These are phyloP conservation scores for Wallacemonas rigidus DNA, from an alignment of 208 protist genomes.

Conservation along the genomic window DNA sequence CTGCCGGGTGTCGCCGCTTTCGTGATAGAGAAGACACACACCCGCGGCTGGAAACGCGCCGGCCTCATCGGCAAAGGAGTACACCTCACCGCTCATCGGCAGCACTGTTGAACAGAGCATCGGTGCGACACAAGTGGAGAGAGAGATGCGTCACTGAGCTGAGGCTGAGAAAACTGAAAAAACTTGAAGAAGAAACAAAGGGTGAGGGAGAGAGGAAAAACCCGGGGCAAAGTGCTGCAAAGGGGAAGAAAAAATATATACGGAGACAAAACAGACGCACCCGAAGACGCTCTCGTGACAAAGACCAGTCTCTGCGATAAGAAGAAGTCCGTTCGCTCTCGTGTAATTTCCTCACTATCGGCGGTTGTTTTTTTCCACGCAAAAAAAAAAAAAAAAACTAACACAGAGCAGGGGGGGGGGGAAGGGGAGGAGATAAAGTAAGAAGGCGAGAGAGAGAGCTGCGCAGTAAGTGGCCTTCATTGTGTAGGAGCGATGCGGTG, in stretches of 20 bases:
- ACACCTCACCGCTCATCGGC: not conserved
- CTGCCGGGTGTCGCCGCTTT: conserved; percentile 12
- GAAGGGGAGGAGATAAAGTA: no score
- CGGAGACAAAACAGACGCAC: not conserved
- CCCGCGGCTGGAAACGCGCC: conserved; percentile 1
- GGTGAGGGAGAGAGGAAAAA: not conserved
- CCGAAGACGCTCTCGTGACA: not conserved
- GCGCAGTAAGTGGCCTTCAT: no score
- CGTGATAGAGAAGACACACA: conserved; percentile 8
- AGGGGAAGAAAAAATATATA: not conserved
- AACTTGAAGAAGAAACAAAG: not conserved
- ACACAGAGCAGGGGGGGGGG: no score
- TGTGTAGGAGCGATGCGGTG: no score
- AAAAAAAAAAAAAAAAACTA: no score
- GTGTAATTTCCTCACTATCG: not conserved
- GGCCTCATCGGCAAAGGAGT: not conserved
- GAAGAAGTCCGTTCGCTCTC: not conserved
- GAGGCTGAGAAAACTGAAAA: not conserved
- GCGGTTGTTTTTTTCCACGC: not conserved
- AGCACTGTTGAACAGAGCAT: not conserved
- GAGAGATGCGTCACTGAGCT: no score
- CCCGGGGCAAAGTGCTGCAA: no score
- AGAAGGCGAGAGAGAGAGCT: no score
- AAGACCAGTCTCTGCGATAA: not conserved
- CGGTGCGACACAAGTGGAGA: no score